Base-by-base conservation (phyloP, 2,329 filamentous ascomycete genomes). In the Daldinia sp. region DNA sequence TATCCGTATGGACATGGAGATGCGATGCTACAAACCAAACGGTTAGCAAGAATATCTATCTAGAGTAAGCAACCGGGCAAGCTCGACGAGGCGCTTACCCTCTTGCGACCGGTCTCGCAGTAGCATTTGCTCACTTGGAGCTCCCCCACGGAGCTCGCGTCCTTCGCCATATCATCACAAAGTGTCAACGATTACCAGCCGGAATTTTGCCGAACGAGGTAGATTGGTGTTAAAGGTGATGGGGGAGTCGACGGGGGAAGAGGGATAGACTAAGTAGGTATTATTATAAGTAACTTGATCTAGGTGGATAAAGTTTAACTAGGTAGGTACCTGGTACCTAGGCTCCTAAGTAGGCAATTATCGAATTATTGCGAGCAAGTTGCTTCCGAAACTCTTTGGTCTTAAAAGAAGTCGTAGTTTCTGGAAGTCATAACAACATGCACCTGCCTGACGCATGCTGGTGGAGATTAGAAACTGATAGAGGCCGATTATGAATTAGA, bases 41-140 rank as follows among this genome's bases (percentile, higher is more conserved):
- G 25, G 53, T 57, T 21, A 57, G 56, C 21, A 27, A 7, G 21
- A 43, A 25, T 43, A 15, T 17, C 30, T 13, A 11, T n/a, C 11
- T 21, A 3, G 7, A 39, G 32, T 15, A 45, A 30, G 23, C 3
- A n/a, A n/a, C 7, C n/a, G 13, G 45, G 9, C 15, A 41, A 15
- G 34, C 10, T 57, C 8, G 15, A 51, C 9, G 29, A 39, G 17
- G 9, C 41, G 25, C 69, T 69, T 53, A 73, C 72, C 35, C 72
- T 69, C 62, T 70, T 53, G 29, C 67, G 71, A 41, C 68, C 72
- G 11, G 66, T 71, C 47, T 67, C 66, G 51, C 45, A 68, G 17
- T 64, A 48, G 41, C 72, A 71, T 47, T 50, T 67, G 57, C 68
- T 60, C 61, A 71, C 65, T 61, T 61, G 58, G 39, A 70, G 64